Evolutionary conservation across 148 eudicot genomes (phyloP).

Genomic region (Rheum nobile): DNA sequence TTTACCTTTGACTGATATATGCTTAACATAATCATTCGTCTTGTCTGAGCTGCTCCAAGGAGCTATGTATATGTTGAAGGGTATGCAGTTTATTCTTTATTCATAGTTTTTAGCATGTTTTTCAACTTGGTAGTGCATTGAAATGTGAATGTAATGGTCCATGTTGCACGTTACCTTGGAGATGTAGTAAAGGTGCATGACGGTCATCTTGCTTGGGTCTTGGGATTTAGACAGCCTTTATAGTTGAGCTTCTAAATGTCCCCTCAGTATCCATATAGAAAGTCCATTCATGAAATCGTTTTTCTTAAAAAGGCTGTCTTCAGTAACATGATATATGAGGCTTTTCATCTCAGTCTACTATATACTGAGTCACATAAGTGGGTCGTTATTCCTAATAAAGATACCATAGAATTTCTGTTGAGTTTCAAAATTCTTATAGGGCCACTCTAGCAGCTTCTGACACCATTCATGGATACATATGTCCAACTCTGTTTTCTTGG

Average conservation of each 20-base stretch:
- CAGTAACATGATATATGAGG: neutral
- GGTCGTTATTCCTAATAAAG: neutral
- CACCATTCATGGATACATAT: neutral
- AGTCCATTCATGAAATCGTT: neutral
- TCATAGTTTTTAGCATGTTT: neutral
- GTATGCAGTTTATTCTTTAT: neutral
- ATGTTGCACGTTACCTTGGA: too few relatives aligned
- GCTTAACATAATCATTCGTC: neutral
- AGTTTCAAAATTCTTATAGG: neutral
- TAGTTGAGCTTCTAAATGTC: neutral
- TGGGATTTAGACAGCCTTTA: too few relatives aligned
- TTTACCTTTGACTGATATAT: neutral
- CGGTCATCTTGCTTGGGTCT: too few relatives aligned
- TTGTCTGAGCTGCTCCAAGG: neutral
- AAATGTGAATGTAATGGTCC: neutral
- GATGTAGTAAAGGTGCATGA: too few relatives aligned
- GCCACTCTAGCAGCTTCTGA: neutral
- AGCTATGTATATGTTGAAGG: neutral
- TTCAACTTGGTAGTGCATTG: neutral
- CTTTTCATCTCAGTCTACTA: too few relatives aligned
- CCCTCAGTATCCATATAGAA: neutral
- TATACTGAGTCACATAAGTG: neutral
- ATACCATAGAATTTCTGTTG: neutral
- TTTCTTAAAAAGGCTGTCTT: neutral
- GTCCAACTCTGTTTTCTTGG: neutral